Evolutionary conservation across 1,284 basidiomycete genomes (phyloP).

Genomic region (Butyriboletus appendiculatus): DNA sequence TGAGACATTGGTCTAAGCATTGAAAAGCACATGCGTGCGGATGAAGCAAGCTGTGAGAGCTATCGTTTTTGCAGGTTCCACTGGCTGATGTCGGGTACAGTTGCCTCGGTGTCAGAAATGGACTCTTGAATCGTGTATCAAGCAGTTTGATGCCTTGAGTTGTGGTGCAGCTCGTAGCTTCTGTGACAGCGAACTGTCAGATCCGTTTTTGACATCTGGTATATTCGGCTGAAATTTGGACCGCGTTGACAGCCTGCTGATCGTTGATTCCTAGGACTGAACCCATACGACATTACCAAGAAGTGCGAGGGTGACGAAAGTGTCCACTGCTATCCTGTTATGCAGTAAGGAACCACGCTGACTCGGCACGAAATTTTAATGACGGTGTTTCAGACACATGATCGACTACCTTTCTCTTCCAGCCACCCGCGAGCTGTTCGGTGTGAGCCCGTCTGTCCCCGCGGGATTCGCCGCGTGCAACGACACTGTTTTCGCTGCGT

Average conservation of each 20-base stretch:
- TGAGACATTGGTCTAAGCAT: conserved; percentile 17
- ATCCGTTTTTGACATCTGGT: conserved; percentile 40
- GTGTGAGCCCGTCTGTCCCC: conserved; percentile 49
- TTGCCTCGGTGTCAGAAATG: conserved; percentile 48
- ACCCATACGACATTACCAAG: conserved; percentile 63
- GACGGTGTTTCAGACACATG: conserved; percentile 42
- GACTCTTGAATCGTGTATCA: conserved; percentile 45
- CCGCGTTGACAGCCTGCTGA: neutral
- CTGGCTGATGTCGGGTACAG: conserved; percentile 23
- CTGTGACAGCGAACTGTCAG: conserved; percentile 39
- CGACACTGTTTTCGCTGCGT: conserved; percentile 41
- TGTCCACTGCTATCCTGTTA: conserved; percentile 50
- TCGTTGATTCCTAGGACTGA: conserved; percentile 36
- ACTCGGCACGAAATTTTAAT: neutral
- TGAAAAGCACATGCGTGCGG: conserved; percentile 41
- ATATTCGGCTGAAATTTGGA: neutral
- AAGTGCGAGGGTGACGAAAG: conserved; percentile 46
- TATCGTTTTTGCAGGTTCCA: neutral
- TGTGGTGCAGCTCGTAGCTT: conserved; percentile 52
- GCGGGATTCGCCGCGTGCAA: conserved; percentile 53
- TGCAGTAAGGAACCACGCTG: conserved; percentile 34
- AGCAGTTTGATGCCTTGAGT: conserved; percentile 50
- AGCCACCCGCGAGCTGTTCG: conserved; percentile 50
- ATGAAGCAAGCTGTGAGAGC: conserved; percentile 47
- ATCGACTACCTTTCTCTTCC: conserved; percentile 51